phyloP scores from a whole-genome alignment of 192 early-diverging fungal species.

The Backusella psychrophila region DNA sequence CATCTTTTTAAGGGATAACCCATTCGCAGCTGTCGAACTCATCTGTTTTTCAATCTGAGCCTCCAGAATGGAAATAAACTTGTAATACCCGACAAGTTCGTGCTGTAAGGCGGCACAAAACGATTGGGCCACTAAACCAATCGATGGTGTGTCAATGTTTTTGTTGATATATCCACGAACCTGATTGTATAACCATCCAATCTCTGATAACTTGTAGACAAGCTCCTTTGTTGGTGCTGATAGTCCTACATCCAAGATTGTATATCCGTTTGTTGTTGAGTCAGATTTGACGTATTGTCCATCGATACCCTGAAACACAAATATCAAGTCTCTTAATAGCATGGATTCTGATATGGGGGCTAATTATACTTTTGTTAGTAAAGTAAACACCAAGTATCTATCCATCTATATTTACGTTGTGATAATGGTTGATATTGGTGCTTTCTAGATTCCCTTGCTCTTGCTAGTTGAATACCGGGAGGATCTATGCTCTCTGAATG shows the following conservation, averaged over 20 bases:
- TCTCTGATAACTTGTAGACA: conserved; percentile 64
- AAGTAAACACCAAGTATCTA: not conserved
- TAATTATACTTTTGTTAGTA: not conserved
- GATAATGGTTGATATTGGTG: not conserved
- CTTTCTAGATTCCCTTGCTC: conserved; percentile 2
- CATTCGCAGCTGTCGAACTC: conserved; percentile 36
- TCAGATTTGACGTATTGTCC: conserved; percentile 79
- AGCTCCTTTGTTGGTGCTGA: conserved; percentile 64
- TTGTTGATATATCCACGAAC: conserved; percentile 56
- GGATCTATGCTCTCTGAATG: not conserved
- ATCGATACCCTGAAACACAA: conserved; percentile 92
- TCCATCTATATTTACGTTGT: not conserved
- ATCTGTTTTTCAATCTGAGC: conserved; percentile 55
- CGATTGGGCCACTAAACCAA: conserved; percentile 63
- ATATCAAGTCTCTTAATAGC: conserved; percentile 84
- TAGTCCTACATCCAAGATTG: conserved; percentile 52
- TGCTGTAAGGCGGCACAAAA: conserved; percentile 78
- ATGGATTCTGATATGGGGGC: conserved; percentile 45
- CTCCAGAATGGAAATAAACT: conserved; percentile 84
- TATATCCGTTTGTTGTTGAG: conserved; percentile 43
- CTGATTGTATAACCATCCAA: conserved; percentile 75
- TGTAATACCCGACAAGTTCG: conserved; percentile 83
- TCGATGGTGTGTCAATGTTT: conserved; percentile 41
- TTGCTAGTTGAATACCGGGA: conserved; percentile 18
- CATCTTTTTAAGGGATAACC: conserved; percentile 80